A percentile compares a stretch with the other conserved stretches of the same genome.
phyloP scores from a whole-genome alignment of 2,329 filamentous ascomycete species.

The Microdochium nivale region DNA sequence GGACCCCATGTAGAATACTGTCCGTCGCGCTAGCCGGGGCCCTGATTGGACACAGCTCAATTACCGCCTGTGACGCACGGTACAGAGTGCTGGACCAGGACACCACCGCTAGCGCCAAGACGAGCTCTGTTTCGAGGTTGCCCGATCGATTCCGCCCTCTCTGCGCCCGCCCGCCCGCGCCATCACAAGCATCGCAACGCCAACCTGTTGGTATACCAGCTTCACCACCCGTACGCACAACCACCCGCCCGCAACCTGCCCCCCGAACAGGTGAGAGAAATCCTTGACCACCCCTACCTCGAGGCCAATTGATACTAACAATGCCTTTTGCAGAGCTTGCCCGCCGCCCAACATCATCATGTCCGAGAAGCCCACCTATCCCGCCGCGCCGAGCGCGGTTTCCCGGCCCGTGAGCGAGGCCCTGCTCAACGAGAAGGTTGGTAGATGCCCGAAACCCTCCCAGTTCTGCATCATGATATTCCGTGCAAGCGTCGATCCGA shows the following conservation, averaged over 20 bases:
- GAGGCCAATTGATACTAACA: conserved; percentile 11
- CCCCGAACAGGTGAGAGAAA: conserved; percentile 1
- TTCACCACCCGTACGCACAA: background rate
- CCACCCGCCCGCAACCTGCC: background rate
- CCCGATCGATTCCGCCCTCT: background rate
- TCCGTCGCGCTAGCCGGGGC: background rate
- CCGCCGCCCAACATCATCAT: conserved; percentile 28
- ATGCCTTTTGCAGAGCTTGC: conserved; percentile 3
- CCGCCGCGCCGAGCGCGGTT: conserved; percentile 53
- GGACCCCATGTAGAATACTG: background rate
- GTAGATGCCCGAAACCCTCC: background rate
- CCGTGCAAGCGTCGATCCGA: no score
- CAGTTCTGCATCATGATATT: background rate
- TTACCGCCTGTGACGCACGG: background rate
- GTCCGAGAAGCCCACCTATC: conserved; percentile 40
- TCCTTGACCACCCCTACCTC: background rate
- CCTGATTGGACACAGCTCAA: background rate
- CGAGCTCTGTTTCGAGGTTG: background rate
- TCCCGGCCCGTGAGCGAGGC: conserved; percentile 92
- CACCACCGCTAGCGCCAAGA: background rate
- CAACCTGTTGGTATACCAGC: conserved; percentile 1
- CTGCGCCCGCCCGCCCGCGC: background rate
- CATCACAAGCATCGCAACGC: conserved; percentile 3
- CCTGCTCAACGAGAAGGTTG: conserved; percentile 96
- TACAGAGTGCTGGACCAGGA: background rate